Evolutionary conservation across 305 asterid species (phyloP).

Genomic region (Rubia peregrina): DNA sequence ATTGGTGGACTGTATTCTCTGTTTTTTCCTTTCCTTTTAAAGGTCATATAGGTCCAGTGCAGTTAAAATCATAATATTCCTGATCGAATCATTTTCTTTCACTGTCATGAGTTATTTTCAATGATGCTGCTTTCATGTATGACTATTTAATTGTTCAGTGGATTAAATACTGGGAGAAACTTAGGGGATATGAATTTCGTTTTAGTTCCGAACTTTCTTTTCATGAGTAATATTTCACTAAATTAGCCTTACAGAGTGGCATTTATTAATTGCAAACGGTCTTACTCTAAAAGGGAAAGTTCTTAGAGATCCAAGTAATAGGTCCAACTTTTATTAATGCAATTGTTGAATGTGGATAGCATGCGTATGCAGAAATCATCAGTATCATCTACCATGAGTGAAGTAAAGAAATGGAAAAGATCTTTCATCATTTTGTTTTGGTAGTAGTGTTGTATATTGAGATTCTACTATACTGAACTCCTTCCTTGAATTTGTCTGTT

Average conservation of each 20-base stretch:
- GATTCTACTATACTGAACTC: not conserved
- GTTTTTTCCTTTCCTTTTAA: not conserved
- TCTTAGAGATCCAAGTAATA: not conserved
- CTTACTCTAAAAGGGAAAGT: not conserved
- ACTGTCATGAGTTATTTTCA: not conserved
- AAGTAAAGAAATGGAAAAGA: not conserved
- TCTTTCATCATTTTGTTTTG: constrained; percentile 2
- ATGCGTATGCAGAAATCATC: not conserved
- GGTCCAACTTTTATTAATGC: not conserved
- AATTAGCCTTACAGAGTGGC: not conserved
- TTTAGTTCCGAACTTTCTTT: not conserved
- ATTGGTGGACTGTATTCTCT: not conserved
- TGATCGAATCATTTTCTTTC: not conserved
- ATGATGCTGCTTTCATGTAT: not conserved
- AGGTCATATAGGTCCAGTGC: too few relatives aligned
- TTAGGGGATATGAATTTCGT: not conserved
- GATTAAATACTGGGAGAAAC: not conserved
- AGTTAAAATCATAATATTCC: not conserved
- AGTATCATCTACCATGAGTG: not conserved
- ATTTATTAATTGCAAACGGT: not conserved
- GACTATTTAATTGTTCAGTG: not conserved
- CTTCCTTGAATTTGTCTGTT: not conserved
- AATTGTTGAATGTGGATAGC: not conserved
- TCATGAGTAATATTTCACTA: not conserved
- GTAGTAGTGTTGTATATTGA: not conserved